Base-by-base conservation (phyloP, 129 eudicot genomes). In the Artemisia tridentata region DNA sequence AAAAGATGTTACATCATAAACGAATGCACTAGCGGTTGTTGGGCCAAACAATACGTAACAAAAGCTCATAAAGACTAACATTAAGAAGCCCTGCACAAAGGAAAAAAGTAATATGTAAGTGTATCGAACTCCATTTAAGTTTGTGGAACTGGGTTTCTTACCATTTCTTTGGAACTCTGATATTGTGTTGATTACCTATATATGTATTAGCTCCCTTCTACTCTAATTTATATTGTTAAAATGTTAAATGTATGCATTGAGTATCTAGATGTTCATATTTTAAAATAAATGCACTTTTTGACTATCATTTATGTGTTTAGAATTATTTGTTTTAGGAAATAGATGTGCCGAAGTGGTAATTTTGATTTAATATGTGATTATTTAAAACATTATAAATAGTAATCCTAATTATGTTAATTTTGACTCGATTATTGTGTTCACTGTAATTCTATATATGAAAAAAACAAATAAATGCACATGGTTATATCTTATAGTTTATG, bases 1-100 rank as follows among this genome's bases (percentile, higher is more conserved):
- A 58, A 53, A 84, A 15, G 77, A 11, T 7, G 57, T 73, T 31
- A 84, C 82, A 59, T 80, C 52, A 10, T 49, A 78, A 14, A 13
- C 71, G 21, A 38, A 5, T 0, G 81, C 86, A 12, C 52, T 47
- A 5, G 68, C 6, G 3, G 25, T 65, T 58, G 16, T 63, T 11
- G 61, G 0, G 59, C 47, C 61, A 71, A 79, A 71, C 3, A 41
- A 75, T 52, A 63, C 19, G 71, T 69, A 21, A 25, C 79, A 72
- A 19, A 78, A 15, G 61, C 64, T 62, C 14, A 81, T 19, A n/a
- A 72, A 0, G 17, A 72, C 13, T 3, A 53, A 2, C 54, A 17
- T 69, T 69, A 50, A 69, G 11, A 69, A 61, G 62, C 41, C 71
- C 80, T 77, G 65, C 65, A 73, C 7, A 16, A 4, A 6, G 23